These are phyloP conservation scores for Endocalyx cinctus DNA, from an alignment of 2,329 filamentous ascomycete genomes.

Conservation along the genomic window DNA sequence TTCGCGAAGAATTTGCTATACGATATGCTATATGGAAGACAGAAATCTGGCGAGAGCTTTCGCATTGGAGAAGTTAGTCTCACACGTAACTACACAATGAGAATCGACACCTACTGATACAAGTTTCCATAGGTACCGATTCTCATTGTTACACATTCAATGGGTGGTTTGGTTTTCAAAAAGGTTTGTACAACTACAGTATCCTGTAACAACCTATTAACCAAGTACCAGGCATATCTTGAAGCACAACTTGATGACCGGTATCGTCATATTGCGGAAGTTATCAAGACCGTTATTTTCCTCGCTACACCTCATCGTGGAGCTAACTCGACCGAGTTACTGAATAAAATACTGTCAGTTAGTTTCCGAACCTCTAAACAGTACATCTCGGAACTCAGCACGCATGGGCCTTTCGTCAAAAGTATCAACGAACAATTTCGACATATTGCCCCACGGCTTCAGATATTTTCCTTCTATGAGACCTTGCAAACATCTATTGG, in stretches of 20 bases:
- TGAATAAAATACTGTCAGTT: constrained; percentile 6
- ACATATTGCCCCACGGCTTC: constrained; percentile 4
- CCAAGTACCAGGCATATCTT: constrained; percentile 7
- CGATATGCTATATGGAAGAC: constrained; percentile 7
- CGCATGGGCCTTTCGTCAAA: constrained; percentile 3
- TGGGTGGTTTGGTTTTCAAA: constrained; percentile 12
- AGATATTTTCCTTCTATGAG: constrained; percentile 12
- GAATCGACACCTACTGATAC: neutral
- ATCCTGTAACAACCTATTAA: too few relatives aligned
- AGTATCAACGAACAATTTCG: constrained; percentile 10
- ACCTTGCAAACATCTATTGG: constrained; percentile 7
- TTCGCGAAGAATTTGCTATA: constrained; percentile 7
- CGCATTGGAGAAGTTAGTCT: constrained; percentile 3
- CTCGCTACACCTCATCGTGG: constrained; percentile 9
- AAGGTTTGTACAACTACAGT: too few relatives aligned
- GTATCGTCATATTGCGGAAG: neutral
- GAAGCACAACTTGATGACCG: constrained; percentile 6
- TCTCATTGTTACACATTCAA: constrained; percentile 9
- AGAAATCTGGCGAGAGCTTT: constrained; percentile 2
- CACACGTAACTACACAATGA: neutral
- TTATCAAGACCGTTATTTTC: constrained; percentile 7
- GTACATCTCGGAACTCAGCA: constrained; percentile 5
- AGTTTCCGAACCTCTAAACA: constrained; percentile 7
- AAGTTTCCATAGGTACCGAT: constrained; percentile 4
- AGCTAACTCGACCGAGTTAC: constrained; percentile 1